Base-by-base conservation (phyloP, 495 filamentous ascomycete species). In the Aspergillus incahuasiensis region DNA sequence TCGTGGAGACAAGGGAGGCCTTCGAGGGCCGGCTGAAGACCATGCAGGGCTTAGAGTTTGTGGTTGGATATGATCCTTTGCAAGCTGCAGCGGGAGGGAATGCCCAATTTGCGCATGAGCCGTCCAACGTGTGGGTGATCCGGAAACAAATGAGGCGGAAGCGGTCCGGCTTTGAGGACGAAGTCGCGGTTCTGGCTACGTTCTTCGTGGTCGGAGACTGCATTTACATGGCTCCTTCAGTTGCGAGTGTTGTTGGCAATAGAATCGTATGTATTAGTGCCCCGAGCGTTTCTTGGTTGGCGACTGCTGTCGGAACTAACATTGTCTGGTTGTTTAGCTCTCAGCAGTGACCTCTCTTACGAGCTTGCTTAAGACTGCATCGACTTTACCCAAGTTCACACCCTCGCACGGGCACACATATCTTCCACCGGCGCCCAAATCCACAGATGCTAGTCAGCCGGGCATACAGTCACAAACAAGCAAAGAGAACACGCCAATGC, bases 181-280 rank as follows among this genome's bases (percentile, higher is more conserved):
- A 91, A 62, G 75, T 96, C 13, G 81, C 72, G 5, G 79, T 95
- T 12, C 76, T 91, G 18, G 79, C 81, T n/a, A 83, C 85, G 1
- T 97, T 92, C 63, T 97, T 89, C 62, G 78, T 96, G 11, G 79
- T 92, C 2, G 89, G 89, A 2, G 88, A 90, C 62, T 87, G 88
- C 59, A 84, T 97, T 41, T 96, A 91, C 65, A 90, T 92, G 87
- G 91, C 94, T 7, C 91, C 95, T 0, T 85, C 83, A 0, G 72
- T 96, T 12, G 82, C 80, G 1, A 90, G 91, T 64, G 79, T 96
- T 1, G 63, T 98, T 12, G 83, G 83, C 49, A 86, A 84, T 58
- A 72, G 90, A 68, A 75, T 96, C 67, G 89, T 95, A 73, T 30
- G 78, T 69, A 9, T 2, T 43, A 43, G 20, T 49, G 47, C 28